phyloP scores from a whole-genome alignment of 768 basidiomycete species.

The Serendipita sp. region DNA sequence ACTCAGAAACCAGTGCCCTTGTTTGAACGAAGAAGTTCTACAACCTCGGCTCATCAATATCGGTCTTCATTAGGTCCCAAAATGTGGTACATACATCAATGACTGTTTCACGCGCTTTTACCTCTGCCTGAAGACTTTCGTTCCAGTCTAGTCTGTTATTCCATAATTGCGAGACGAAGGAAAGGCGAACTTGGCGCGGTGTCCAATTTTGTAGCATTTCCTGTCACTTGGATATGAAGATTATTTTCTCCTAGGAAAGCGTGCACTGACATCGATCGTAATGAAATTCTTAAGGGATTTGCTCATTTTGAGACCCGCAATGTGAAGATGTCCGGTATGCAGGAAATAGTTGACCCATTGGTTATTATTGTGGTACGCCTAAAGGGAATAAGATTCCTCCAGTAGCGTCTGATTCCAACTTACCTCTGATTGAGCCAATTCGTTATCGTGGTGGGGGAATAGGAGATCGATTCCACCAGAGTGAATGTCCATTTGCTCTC shows the following conservation, averaged over 20 bases:
- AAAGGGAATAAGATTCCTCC: slow-evolving; percentile 5
- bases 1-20: slow-evolving; percentile 60
- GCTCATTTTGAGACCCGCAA: slow-evolving; percentile 98
- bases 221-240: slow-evolving; percentile 23
- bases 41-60: background rate
- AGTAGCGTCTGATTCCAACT: slow-evolving; percentile 10
- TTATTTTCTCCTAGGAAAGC: slow-evolving; percentile 6
- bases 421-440: slow-evolving; percentile 92
- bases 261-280: slow-evolving; percentile 62
- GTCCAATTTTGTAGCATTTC: slow-evolving; percentile 73
- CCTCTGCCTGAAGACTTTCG: slow-evolving; percentile 70
- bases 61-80: background rate
- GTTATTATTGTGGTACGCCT: slow-evolving; percentile 86
- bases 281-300: slow-evolving; percentile 99
- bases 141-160: slow-evolving; percentile 89
- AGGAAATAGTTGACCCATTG: slow-evolving; percentile 99
- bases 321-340: slow-evolving; percentile 95
- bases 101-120: slow-evolving; percentile 62
- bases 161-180: slow-evolving; percentile 85
- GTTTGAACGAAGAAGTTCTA: slow-evolving; percentile 90
- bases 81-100: slow-evolving; percentile 49
- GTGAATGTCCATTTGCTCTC: slow-evolving; percentile 90
- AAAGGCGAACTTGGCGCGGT: slow-evolving; percentile 75
- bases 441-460: slow-evolving; percentile 99
- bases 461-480: slow-evolving; percentile 92